Base-by-base conservation (phyloP, 768 basidiomycete genomes). In the Russula sp. region DNA sequence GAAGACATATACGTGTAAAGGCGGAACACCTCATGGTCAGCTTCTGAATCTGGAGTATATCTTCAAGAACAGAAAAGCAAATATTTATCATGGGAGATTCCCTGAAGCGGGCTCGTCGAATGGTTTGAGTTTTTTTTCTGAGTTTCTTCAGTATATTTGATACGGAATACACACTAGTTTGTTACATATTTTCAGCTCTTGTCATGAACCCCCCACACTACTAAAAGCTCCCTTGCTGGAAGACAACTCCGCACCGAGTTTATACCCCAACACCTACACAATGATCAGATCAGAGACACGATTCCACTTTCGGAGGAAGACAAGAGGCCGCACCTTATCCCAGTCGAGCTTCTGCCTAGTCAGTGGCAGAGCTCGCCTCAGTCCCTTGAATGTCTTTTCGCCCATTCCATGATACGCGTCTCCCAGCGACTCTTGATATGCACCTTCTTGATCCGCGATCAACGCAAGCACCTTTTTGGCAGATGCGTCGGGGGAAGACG, bases 271-370 rank as follows among this genome's bases (percentile, higher is more conserved):
- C 18, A 83, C 81, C 81, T 82, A 58, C 43, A 16, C 42, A 73
- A 35, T 39, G 14, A 22, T 42, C 63, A 36, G 60, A 22, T 29
- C 7, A 56, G 54, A 43, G 54, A 56, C 39, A 43, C 2, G 9
- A 18, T 51, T 16, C 38, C 42, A 36, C 7, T 35, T 13, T 35
- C 38, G 45, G 11, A 18, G 11, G 11, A 7, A 20, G 11, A 64
- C 34, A 22, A 25, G n/a, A 49, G 20, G 63, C 2, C 67, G 56
- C 34, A 90, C 92, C 80, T 87, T 92, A 65, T 96, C 93, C 96
- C 97, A 99, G 62, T 98, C 94, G 41, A 98, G 73, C 74, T 98
- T 98, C 71, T 92, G 90, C 67, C 92, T 81, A 13, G 94, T 98
- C 70, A 98, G 77, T 0, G 96, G 97, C 60, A 99, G 74, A 1